These are phyloP conservation scores for Purshia tridentata DNA, from an alignment of 306 rosid genomes.

Conservation along the genomic window DNA sequence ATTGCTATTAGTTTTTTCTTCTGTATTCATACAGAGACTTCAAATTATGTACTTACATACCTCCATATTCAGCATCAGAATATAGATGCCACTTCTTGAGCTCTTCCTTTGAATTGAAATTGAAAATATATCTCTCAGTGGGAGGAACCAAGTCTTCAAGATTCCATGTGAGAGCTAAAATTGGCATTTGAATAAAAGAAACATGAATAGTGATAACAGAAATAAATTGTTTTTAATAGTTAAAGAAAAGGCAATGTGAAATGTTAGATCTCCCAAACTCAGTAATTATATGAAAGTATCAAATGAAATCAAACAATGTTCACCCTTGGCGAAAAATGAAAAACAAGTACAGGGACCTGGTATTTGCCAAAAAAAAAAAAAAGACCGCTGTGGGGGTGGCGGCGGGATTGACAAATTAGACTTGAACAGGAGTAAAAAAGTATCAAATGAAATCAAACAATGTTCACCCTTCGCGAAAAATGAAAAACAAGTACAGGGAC, in stretches of 20 bases:
- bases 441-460: not conserved
- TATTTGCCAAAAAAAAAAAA: no score
- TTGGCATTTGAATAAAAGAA: slow-evolving; percentile 25
- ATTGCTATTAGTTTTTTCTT: not conserved
- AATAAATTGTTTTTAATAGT: not conserved
- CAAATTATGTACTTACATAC: slow-evolving; percentile 27
- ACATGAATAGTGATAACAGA: no score
- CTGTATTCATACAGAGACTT: not conserved
- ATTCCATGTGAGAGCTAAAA: slow-evolving; percentile 58
- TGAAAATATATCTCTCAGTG: slow-evolving; percentile 70
- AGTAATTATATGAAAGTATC: not conserved
- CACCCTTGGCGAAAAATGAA: not conserved
- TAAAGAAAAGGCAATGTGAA: no score
- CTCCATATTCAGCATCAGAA: slow-evolving; percentile 93
- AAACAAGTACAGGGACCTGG: not conserved
- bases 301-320: not conserved
- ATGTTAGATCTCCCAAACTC: not conserved
- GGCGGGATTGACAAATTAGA: no score
- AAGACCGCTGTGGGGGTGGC: no score
- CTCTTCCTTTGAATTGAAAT: slow-evolving; percentile 76
- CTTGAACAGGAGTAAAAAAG: not conserved
- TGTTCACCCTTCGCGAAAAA: not conserved
- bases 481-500: not conserved
- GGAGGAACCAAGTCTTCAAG: slow-evolving; percentile 92
- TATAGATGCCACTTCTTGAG: slow-evolving; percentile 85